phyloP scores from a whole-genome alignment of 179 eudicot genomes.

The Actinidia polygama region DNA sequence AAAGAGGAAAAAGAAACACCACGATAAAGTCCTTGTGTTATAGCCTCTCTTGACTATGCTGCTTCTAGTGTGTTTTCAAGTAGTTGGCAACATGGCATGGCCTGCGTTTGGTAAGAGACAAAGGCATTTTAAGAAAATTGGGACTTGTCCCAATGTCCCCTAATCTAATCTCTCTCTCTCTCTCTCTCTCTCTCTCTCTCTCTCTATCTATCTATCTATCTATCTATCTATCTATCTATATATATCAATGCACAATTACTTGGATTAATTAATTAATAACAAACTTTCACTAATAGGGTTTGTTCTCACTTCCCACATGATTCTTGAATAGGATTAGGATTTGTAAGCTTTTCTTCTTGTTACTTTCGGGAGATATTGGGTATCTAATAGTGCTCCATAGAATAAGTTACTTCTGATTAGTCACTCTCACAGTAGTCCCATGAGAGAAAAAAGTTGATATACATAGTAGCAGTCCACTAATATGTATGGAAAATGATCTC shows the following conservation, averaged over 20 bases:
- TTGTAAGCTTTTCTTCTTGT: neutral
- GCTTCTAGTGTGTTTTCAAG: neutral
- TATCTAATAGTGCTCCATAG: neutral
- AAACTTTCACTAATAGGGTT: neutral
- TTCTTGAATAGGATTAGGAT: neutral
- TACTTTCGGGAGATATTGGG: neutral
- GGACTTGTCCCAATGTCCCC: neutral
- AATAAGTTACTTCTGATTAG: neutral
- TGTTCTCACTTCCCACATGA: neutral
- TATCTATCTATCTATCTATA: too few species aligned
- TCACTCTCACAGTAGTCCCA: conserved; percentile 1
- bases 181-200: too few species aligned
- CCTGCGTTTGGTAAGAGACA: neutral
- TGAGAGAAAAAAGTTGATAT: neutral
- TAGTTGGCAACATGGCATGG: neutral
- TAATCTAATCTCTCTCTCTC: neutral
- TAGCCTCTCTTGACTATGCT: neutral
- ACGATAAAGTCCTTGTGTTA: neutral
- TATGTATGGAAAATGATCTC: conserved; percentile 5
- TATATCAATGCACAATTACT: too few species aligned
- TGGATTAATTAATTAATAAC: too few species aligned
- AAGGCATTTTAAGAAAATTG: neutral
- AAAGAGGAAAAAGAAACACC: neutral
- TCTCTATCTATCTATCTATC: too few species aligned
- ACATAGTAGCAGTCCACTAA: neutral